A percentile compares a stretch with the other conserved stretches of the same genome.
These are phyloP conservation scores for Neopestalotiopsis sp. DNA, from an alignment of 2,329 filamentous ascomycete genomes.

Conservation along the genomic window DNA sequence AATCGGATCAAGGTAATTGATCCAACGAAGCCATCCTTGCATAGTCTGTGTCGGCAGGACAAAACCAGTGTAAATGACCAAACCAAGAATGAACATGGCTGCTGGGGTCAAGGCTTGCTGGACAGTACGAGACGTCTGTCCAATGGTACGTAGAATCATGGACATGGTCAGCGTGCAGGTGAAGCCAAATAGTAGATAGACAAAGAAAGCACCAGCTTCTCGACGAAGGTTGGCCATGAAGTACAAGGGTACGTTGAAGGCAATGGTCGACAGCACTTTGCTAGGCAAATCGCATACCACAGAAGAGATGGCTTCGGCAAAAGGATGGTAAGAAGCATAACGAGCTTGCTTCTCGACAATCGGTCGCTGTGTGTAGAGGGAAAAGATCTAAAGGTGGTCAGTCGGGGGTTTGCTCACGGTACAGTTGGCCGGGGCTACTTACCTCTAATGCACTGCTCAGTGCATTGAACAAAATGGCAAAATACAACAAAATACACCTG, in stretches of 20 bases:
- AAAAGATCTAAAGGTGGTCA: slow-evolving; percentile 71
- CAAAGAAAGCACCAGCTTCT: slow-evolving; percentile 77
- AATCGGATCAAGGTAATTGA: slow-evolving; percentile 78
- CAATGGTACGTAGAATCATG: slow-evolving; percentile 82
- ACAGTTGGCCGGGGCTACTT: slow-evolving; percentile 59
- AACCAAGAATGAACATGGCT: slow-evolving; percentile 63
- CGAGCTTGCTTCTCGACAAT: slow-evolving; percentile 89
- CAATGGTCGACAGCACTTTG: slow-evolving; percentile 71
- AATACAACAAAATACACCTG: slow-evolving; percentile 83
- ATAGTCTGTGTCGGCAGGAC: slow-evolving; percentile 67
- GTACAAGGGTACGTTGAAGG: slow-evolving; percentile 81
- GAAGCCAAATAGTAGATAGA: slow-evolving; percentile 79
- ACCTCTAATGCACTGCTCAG: slow-evolving; percentile 80
- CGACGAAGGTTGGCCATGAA: slow-evolving; percentile 83
- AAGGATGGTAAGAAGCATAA: slow-evolving; percentile 90
- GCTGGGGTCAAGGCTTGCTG: slow-evolving; percentile 64
- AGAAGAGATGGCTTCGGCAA: slow-evolving; percentile 79
- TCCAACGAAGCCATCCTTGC: slow-evolving; percentile 80
- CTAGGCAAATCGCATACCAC: slow-evolving; percentile 86
- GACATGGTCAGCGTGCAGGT: slow-evolving; percentile 76
- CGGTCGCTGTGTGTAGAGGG: slow-evolving; percentile 82
- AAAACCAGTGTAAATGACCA: slow-evolving; percentile 75
- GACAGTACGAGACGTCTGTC: slow-evolving; percentile 70
- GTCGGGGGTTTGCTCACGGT: slow-evolving; percentile 47
- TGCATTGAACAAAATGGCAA: slow-evolving; percentile 85